Evolutionary conservation across 2,329 filamentous ascomycete genomes (phyloP).

Genomic region (Verruconis gallopava): DNA sequence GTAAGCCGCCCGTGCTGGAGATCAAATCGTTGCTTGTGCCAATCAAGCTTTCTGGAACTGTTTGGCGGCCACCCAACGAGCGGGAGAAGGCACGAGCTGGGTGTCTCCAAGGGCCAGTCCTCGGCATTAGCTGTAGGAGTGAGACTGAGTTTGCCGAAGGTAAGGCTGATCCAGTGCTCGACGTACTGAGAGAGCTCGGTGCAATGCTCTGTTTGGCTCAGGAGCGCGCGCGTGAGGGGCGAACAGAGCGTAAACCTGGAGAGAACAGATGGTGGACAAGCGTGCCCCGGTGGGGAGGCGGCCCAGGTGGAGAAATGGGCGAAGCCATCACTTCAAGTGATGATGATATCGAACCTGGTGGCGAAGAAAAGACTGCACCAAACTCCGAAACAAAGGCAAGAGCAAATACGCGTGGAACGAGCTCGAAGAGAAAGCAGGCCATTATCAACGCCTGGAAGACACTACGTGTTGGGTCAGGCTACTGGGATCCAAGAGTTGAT

Average conservation of each 20-base stretch:
- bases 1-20: constrained; percentile 33
- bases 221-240: constrained; percentile 45
- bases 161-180: constrained; percentile 23
- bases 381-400: constrained; percentile 2
- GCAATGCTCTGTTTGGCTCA: constrained; percentile 45
- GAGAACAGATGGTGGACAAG: constrained; percentile 49
- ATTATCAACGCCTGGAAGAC: constrained; percentile 40
- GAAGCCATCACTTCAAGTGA: constrained; percentile 16
- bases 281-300: constrained; percentile 44
- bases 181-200: constrained; percentile 45
- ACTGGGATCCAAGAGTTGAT: constrained; percentile 44
- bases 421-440: not conserved
- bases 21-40: constrained; percentile 41
- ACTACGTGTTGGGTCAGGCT: constrained; percentile 34
- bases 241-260: constrained; percentile 34
- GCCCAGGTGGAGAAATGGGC: constrained; percentile 32
- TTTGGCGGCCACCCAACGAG: constrained; percentile 41
- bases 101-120: constrained; percentile 44
- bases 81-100: constrained; percentile 39
- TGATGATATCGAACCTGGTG: constrained; percentile 1
- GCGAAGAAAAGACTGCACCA: constrained; percentile 19
- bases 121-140: constrained; percentile 41
- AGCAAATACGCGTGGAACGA: constrained; percentile 24
- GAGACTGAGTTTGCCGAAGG: constrained; percentile 37
- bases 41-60: constrained; percentile 41